phyloP scores from a whole-genome alignment of 371 early-diverging fungal genomes.

The Funneliformis caledonium region DNA sequence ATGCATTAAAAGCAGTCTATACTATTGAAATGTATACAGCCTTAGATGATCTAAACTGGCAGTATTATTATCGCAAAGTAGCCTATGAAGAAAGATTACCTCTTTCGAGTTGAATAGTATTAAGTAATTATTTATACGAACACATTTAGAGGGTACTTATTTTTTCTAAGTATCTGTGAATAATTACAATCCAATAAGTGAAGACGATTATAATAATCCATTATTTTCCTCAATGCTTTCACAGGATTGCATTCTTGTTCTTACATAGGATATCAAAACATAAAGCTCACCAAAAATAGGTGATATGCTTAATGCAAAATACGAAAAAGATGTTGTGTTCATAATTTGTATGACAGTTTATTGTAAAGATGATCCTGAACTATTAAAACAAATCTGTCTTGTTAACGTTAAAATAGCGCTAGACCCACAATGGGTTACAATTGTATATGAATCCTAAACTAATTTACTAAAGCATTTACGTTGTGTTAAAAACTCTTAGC shows the following conservation, averaged over 20 bases:
- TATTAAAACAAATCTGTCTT: constrained; percentile 32
- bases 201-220: constrained; percentile 9
- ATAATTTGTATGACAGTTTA: constrained; percentile 33
- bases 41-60: background rate
- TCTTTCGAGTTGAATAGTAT: background rate
- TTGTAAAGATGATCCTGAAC: constrained; percentile 13
- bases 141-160: background rate
- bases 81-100: constrained; percentile 23
- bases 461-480: constrained; percentile 27
- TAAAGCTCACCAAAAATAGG: background rate
- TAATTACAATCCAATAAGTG: constrained; percentile 23
- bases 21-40: background rate
- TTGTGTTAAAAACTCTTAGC: constrained; percentile 8
- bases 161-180: constrained; percentile 20
- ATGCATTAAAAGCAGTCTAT: constrained; percentile 6
- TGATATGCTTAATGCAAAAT: constrained; percentile 16
- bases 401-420: constrained; percentile 11
- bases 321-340: constrained; percentile 11
- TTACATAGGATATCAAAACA: background rate
- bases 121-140: constrained; percentile 17
- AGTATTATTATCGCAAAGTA: constrained; percentile 24
- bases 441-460: background rate
- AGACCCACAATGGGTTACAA: constrained; percentile 22
- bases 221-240: background rate
- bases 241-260: background rate